These are phyloP conservation scores for Triticum timopheevii DNA, from an alignment of 176 grass and related monocot species.

Conservation along the genomic window DNA sequence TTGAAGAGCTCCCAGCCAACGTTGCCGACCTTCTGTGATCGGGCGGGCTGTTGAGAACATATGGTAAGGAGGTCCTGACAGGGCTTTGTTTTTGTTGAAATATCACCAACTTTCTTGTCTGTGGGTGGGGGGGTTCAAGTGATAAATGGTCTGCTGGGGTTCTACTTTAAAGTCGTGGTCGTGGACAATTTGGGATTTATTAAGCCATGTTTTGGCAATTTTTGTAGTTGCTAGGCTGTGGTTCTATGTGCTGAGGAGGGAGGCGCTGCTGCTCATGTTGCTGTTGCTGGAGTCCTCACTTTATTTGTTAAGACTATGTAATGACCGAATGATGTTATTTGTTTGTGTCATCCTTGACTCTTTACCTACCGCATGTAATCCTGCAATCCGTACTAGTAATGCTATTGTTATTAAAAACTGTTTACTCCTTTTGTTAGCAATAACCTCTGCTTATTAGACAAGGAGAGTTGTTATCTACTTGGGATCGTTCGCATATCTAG, in stretches of 20 bases:
- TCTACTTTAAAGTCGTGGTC: conserved; percentile 44
- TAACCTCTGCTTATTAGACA: background rate
- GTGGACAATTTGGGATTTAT: conserved; percentile 56
- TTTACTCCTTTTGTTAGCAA: background rate
- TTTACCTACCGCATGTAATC: conserved; percentile 1
- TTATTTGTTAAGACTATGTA: conserved; percentile 51
- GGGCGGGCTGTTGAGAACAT: conserved; percentile 9
- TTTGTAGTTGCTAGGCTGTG: conserved; percentile 61
- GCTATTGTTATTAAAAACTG: background rate
- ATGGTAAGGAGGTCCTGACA: conserved; percentile 25
- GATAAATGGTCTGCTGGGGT: conserved; percentile 18
- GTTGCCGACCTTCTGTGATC: conserved; percentile 87
- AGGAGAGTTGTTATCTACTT: no score
- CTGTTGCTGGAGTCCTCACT: conserved; percentile 28
- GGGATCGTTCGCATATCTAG: no score
- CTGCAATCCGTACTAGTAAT: background rate
- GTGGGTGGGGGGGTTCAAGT: conserved; percentile 16
- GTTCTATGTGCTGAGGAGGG: conserved; percentile 23
- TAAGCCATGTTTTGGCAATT: conserved; percentile 72
- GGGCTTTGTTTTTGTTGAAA: conserved; percentile 57
- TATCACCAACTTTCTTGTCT: conserved; percentile 27
- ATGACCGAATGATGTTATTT: conserved; percentile 47
- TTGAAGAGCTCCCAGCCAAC: conserved; percentile 88
- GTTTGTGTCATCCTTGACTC: conserved; percentile 55
- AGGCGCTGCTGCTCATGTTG: conserved; percentile 23